phyloP scores from a whole-genome alignment of 1,284 basidiomycete genomes.

The Irpex rosettiformis region DNA sequence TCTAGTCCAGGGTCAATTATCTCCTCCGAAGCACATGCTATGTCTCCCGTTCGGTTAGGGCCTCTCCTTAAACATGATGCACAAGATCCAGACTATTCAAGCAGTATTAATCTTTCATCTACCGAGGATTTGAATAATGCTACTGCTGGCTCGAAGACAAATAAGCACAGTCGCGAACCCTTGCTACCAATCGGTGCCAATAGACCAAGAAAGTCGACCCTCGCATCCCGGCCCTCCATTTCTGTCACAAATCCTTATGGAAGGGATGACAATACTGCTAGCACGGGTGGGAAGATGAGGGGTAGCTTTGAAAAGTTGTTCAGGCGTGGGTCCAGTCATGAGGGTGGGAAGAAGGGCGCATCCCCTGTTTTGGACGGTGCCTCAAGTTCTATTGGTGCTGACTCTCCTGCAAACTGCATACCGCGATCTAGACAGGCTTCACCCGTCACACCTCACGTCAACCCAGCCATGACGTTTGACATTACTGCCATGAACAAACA shows the following conservation, averaged over 20 bases:
- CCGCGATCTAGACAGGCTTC: slow-evolving; percentile 23
- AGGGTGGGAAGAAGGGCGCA: slow-evolving; percentile 27
- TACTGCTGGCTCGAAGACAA: slow-evolving; percentile 22
- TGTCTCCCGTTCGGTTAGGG: slow-evolving; percentile 27
- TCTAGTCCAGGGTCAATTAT: slow-evolving; percentile 31
- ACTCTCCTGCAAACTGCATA: slow-evolving; percentile 15
- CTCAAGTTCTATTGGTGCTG: slow-evolving; percentile 1
- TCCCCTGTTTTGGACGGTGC: slow-evolving; percentile 9
- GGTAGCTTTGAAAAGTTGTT: slow-evolving; percentile 54
- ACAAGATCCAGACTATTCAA: slow-evolving; percentile 30
- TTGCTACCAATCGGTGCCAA: slow-evolving; percentile 48
- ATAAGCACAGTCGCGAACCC: slow-evolving; percentile 65
- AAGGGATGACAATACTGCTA: slow-evolving; percentile 24
- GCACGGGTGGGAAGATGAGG: slow-evolving; percentile 41
- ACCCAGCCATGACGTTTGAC: slow-evolving; percentile 24
- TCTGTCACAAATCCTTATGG: slow-evolving; percentile 26
- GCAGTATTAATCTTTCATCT: slow-evolving; percentile 27
- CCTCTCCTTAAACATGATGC: slow-evolving; percentile 23
- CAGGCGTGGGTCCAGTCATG: slow-evolving; percentile 52
- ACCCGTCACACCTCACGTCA: slow-evolving; percentile 17
- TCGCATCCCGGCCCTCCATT: slow-evolving; percentile 25
- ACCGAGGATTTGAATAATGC: slow-evolving; percentile 26
- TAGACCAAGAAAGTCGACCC: slow-evolving; percentile 19
- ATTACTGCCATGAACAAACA: slow-evolving; percentile 18
- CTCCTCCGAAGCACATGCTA: slow-evolving; percentile 27